phyloP scores from a whole-genome alignment of 2,329 filamentous ascomycete species.

The Diaporthe vexans region DNA sequence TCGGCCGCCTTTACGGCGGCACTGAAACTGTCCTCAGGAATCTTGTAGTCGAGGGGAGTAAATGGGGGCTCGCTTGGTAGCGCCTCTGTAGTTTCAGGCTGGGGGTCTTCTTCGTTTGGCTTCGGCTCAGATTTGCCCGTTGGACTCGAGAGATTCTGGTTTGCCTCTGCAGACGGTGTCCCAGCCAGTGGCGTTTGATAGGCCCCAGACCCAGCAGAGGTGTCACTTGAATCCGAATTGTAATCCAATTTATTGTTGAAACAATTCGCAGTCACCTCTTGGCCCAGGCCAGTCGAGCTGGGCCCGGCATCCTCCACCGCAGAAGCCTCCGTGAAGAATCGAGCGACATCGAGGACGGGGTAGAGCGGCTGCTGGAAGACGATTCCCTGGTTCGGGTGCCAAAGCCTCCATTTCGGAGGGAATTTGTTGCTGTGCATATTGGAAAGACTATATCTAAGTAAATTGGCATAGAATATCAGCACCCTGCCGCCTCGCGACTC shows the following conservation, averaged over 20 bases:
- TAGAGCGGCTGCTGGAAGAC: slow-evolving; percentile 51
- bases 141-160: background rate
- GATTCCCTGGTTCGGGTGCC: slow-evolving; percentile 56
- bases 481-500: too few relatives aligned
- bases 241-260: background rate
- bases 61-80: slow-evolving; percentile 50
- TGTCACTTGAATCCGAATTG: background rate
- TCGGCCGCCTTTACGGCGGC: slow-evolving; percentile 62
- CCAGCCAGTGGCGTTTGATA: background rate
- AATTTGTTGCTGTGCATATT: slow-evolving; percentile 42
- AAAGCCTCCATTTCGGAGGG: slow-evolving; percentile 48
- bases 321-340: slow-evolving; percentile 41
- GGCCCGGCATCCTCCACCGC: slow-evolving; percentile 1
- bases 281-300: background rate
- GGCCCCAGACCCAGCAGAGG: background rate
- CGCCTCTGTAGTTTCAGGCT: slow-evolving; percentile 34
- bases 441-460: slow-evolving; percentile 13
- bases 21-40: slow-evolving; percentile 60
- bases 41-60: slow-evolving; percentile 60
- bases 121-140: background rate
- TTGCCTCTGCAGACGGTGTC: background rate
- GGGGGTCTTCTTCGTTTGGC: slow-evolving; percentile 19
- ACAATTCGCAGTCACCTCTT: slow-evolving; percentile 4
- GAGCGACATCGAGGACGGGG: slow-evolving; percentile 43
- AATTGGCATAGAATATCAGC: background rate